Evolutionary conservation across 1,284 basidiomycete genomes (phyloP).

Genomic region (Cryptococcus sp.): DNA sequence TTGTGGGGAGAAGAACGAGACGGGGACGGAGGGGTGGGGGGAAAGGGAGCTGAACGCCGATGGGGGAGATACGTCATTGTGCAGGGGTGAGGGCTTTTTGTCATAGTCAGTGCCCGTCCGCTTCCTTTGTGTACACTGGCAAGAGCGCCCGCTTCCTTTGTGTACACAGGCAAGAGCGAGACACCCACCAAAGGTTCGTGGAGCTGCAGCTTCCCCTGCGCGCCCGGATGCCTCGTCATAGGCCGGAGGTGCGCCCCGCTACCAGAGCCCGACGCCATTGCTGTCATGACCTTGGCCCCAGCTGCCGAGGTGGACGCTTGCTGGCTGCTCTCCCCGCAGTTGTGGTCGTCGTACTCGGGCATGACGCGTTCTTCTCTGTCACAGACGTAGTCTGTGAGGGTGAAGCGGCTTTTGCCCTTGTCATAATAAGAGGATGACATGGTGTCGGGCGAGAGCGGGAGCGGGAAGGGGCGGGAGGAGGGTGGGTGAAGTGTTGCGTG

Average conservation of each 20-base stretch:
- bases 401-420: slow-evolving; percentile 24
- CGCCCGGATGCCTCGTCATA: no score
- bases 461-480: neutral
- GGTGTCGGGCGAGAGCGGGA: neutral
- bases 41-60: neutral
- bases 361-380: slow-evolving; percentile 9
- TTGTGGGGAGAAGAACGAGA: neutral
- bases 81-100: neutral
- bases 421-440: neutral
- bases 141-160: no score
- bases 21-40: neutral
- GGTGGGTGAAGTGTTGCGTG: neutral
- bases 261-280: neutral
- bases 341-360: neutral
- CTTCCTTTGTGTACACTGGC: no score
- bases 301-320: neutral
- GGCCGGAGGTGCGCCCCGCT: neutral
- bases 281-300: neutral
- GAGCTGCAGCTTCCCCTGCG: slow-evolving; percentile 2
- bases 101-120: neutral
- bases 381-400: slow-evolving; percentile 32
- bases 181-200: slow-evolving; percentile 13
- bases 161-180: neutral
- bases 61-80: neutral
- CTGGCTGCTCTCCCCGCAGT: slow-evolving; percentile 8